Percentiles rank a stretch among this genome's conserved stretches.
Conservation (phyloP, 2,329 filamentous ascomycete genomes). For the Calonectria montana region DNA sequence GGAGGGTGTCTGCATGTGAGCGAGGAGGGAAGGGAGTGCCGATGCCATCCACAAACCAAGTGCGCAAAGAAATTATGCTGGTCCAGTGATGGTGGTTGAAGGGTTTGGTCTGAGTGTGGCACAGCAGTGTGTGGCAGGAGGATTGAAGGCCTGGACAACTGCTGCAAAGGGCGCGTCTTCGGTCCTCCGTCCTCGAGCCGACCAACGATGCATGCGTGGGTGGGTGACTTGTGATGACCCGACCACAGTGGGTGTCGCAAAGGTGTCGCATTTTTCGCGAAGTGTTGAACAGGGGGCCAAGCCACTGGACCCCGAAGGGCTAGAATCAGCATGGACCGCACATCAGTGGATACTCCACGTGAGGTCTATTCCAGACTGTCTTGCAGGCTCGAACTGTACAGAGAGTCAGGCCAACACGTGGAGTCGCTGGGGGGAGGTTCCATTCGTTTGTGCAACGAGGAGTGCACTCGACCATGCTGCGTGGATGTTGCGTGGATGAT, state of each 20-base stretch:
- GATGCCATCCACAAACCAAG: slow-evolving; percentile 36
- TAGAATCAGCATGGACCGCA: slow-evolving; percentile 43
- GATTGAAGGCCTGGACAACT: slow-evolving; percentile 25
- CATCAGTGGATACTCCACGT: slow-evolving; percentile 48
- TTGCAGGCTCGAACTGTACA: slow-evolving; percentile 37
- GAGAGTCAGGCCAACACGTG: slow-evolving; percentile 44
- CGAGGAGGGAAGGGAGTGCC: slow-evolving; percentile 39
- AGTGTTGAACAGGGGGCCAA: slow-evolving; percentile 37
- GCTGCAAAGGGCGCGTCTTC: slow-evolving; percentile 23
- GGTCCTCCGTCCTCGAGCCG: slow-evolving; percentile 23
- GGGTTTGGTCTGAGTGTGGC: slow-evolving; percentile 32
- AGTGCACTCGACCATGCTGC: slow-evolving; percentile 26
- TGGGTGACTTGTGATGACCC: slow-evolving; percentile 32
- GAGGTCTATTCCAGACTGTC: slow-evolving; percentile 39
- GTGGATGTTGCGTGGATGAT: slow-evolving; percentile 15
- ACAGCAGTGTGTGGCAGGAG: slow-evolving; percentile 33
- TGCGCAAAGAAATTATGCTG: slow-evolving; percentile 30
- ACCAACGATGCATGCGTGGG: slow-evolving; percentile 21
- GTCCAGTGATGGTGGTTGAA: slow-evolving; percentile 27
- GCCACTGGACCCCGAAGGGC: slow-evolving; percentile 38
- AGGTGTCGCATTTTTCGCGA: slow-evolving; percentile 36
- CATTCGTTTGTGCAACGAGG: slow-evolving; percentile 39
- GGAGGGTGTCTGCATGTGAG: slow-evolving; percentile 33
- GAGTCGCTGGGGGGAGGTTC: slow-evolving; percentile 40
- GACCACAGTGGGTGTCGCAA: slow-evolving; percentile 31